Evolutionary conservation across 1,139 yeast species (phyloP).

Genomic region (Wickerhamomyces sp.): DNA sequence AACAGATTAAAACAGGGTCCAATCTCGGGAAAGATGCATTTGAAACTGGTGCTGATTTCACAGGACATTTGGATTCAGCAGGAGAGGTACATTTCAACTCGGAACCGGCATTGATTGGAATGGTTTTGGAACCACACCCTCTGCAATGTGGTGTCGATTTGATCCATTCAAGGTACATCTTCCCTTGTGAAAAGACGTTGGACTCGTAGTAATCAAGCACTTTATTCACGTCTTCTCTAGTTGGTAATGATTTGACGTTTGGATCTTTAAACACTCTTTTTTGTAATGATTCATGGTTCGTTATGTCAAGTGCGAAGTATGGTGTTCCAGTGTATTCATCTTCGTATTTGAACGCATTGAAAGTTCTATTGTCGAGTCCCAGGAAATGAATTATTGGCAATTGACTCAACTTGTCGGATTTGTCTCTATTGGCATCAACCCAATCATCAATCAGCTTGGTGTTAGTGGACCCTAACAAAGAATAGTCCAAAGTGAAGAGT

Average conservation of each 20-base stretch:
- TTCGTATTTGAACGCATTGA: slow-evolving; percentile 29
- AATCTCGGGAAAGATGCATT: slow-evolving; percentile 78
- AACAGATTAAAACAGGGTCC: slow-evolving; percentile 85
- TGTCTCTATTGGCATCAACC: slow-evolving; percentile 10
- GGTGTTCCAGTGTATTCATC: slow-evolving; percentile 64
- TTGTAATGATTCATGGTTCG: slow-evolving; percentile 24
- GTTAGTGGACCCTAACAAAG: slow-evolving; percentile 11
- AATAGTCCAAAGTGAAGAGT: slow-evolving; percentile 12
- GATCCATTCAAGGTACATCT: slow-evolving; percentile 85
- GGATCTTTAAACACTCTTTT: slow-evolving; percentile 14
- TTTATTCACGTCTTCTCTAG: slow-evolving; percentile 26
- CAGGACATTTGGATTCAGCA: slow-evolving; percentile 41
- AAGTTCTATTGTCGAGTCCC: slow-evolving; percentile 55
- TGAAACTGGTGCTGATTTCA: slow-evolving; percentile 46
- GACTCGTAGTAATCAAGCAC: slow-evolving; percentile 43
- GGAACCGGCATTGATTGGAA: slow-evolving; percentile 80
- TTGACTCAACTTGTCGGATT: slow-evolving; percentile 28
- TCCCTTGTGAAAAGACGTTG: slow-evolving; percentile 72
- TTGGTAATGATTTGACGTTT: slow-evolving; percentile 9
- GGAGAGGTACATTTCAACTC: slow-evolving; percentile 56
- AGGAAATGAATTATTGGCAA: slow-evolving; percentile 37
- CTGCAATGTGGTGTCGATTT: slow-evolving; percentile 72
- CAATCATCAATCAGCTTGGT: slow-evolving; percentile 15
- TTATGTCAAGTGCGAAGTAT: slow-evolving; percentile 69
- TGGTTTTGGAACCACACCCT: slow-evolving; percentile 73